Percentiles rank a stretch among this genome's conserved stretches.
phyloP scores from a whole-genome alignment of 352 stramenopile species.

The Phytopythium litorale region DNA sequence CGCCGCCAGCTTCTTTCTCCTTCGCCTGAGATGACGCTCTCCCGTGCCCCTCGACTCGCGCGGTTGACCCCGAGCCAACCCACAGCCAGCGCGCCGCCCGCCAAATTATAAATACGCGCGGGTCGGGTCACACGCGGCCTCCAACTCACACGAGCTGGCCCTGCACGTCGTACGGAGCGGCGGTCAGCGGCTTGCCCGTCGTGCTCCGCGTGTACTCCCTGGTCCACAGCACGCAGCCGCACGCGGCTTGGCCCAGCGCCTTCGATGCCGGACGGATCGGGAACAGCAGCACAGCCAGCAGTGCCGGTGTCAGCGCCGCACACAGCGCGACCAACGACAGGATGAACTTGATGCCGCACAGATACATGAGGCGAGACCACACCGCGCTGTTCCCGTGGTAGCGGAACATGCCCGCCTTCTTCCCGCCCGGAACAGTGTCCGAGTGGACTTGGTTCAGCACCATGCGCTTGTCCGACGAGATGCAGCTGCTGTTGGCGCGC shows the following conservation, averaged over 20 bases:
- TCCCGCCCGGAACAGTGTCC: slow-evolving; percentile 16
- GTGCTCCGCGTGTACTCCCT: slow-evolving; percentile 63
- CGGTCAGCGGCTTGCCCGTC: slow-evolving; percentile 44
- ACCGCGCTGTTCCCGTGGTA: slow-evolving; percentile 57
- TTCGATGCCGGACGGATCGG: slow-evolving; percentile 47
- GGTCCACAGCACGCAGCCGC: slow-evolving; percentile 48
- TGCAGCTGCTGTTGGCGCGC: slow-evolving; percentile 65
- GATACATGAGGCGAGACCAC: slow-evolving; percentile 72
- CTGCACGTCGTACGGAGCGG: slow-evolving; percentile 20
- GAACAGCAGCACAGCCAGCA: slow-evolving; percentile 53
- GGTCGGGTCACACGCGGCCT: not conserved
- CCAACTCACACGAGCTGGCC: slow-evolving; percentile 35
- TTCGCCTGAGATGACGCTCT: not conserved
- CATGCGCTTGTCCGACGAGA: slow-evolving; percentile 40
- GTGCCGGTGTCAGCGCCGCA: slow-evolving; percentile 43
- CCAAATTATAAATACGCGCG: slow-evolving; percentile 22
- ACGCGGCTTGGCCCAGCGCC: slow-evolving; percentile 35
- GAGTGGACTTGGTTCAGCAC: slow-evolving; percentile 52
- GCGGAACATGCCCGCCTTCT: slow-evolving; percentile 42
- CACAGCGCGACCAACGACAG: slow-evolving; percentile 57
- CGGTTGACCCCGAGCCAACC: not conserved
- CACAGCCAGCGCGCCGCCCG: not conserved
- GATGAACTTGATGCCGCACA: slow-evolving; percentile 55
- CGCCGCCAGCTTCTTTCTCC: not conserved
- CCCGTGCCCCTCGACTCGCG: not conserved